Conservation (phyloP, 2,329 filamentous ascomycete genomes). For the Lachnellula occidentalis region DNA sequence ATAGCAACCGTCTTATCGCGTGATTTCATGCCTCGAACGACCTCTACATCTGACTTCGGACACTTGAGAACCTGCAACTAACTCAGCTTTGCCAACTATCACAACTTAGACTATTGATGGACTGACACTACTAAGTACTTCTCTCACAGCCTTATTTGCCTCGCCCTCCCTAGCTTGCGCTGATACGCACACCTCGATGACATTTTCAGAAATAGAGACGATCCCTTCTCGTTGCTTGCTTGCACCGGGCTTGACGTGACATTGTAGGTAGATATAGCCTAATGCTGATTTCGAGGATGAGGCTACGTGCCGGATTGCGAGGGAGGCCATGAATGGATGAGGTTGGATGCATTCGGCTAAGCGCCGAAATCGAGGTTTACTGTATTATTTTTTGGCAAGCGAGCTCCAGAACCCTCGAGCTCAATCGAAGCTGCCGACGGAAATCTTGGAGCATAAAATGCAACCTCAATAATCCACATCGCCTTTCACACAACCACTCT, state of each 20-base stretch:
- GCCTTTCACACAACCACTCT: neutral
- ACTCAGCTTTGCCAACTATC: neutral
- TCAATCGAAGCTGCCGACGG: neutral
- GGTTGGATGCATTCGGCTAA: neutral
- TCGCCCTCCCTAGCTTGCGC: conserved; percentile 62
- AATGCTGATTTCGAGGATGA: conserved; percentile 41
- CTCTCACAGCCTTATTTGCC: conserved; percentile 61
- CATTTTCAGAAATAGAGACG: conserved; percentile 46
- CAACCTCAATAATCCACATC: neutral
- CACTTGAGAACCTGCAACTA: conserved; percentile 46
- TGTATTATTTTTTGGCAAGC: neutral
- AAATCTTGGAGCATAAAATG: too few relatives aligned
- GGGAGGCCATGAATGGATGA: conserved; percentile 14
- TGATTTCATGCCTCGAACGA: conserved; percentile 58
- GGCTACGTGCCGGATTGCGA: conserved; percentile 43
- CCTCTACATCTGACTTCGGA: conserved; percentile 57
- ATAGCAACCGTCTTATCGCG: conserved; percentile 55
- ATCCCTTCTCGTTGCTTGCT: conserved; percentile 58
- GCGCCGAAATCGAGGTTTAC: neutral
- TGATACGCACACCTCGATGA: conserved; percentile 59
- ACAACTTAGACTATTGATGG: neutral
- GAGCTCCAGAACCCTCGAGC: neutral
- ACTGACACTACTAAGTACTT: conserved; percentile 54
- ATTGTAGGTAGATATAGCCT: conserved; percentile 52
- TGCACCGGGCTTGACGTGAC: conserved; percentile 62